These are phyloP conservation scores for Leccinum broughii DNA, from an alignment of 768 basidiomycete genomes.

Conservation along the genomic window DNA sequence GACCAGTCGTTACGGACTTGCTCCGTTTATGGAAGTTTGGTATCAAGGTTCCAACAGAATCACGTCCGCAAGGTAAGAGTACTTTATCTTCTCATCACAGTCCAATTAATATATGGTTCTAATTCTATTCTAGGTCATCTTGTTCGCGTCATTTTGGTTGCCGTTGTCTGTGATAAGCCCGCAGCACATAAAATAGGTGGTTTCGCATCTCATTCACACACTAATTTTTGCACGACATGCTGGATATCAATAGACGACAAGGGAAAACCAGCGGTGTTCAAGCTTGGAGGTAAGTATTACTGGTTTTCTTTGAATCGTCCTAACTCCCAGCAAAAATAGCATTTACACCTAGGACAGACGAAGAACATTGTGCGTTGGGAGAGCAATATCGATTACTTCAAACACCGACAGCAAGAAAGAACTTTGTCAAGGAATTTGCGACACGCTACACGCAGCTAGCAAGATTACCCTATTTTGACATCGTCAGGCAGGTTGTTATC, in stretches of 20 bases:
- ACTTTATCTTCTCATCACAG: no score
- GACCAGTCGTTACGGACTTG: background rate
- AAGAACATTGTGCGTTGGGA: background rate
- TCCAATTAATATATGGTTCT: no score
- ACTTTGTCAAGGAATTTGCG: background rate
- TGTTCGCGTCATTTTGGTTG: background rate
- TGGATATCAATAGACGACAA: background rate
- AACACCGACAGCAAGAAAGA: background rate
- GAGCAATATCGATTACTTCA: background rate
- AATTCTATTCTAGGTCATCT: background rate
- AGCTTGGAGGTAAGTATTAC: no score
- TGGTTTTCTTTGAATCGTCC: no score
- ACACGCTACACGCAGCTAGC: background rate
- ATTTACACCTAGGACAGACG: no score
- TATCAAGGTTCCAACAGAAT: background rate
- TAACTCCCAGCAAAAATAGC: no score
- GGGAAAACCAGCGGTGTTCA: background rate
- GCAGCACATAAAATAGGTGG: background rate
- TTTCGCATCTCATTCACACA: background rate
- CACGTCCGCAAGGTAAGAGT: background rate
- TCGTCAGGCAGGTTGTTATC: background rate
- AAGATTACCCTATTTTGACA: background rate
- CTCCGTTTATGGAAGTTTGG: background rate
- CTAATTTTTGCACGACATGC: background rate
- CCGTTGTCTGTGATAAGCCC: background rate